Percentiles rank a stretch among this genome's conserved stretches.
Evolutionary conservation across 163 green algal genomes (phyloP).

Genomic region (Chlorella variabilis): DNA sequence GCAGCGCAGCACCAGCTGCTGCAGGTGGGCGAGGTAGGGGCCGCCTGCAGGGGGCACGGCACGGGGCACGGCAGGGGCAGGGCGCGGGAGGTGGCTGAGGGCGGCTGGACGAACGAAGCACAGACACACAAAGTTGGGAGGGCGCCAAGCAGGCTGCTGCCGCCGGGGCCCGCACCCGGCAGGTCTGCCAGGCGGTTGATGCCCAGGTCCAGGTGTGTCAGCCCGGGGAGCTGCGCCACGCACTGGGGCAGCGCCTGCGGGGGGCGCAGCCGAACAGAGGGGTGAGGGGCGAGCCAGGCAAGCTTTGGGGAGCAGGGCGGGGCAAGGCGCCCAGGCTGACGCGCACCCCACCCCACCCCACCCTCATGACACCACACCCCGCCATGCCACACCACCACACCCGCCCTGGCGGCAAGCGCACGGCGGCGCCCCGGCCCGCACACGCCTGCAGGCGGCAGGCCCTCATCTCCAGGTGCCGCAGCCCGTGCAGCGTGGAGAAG

Average conservation of each 20-base stretch:
- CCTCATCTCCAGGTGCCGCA: constrained; percentile 33
- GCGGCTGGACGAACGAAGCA: no score
- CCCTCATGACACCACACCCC: no score
- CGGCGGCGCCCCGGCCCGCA: neutral
- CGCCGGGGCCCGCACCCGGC: neutral
- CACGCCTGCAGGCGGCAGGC: constrained; percentile 16
- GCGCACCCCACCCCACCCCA: no score
- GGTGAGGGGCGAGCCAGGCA: neutral
- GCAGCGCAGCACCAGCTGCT: constrained; percentile 12
- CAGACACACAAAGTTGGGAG: no score
- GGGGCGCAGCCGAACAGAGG: neutral
- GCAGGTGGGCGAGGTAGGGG: constrained; percentile 25
- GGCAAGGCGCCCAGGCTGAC: no score
- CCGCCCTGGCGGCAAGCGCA: neutral
- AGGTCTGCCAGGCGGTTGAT: constrained; percentile 37
- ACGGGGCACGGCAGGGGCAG: no score
- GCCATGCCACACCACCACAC: no score
- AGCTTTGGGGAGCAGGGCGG: no score
- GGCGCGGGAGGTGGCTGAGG: no score
- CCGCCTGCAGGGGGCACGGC: neutral
- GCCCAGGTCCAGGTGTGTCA: constrained; percentile 28
- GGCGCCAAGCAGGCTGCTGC: no score
- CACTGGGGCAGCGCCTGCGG: constrained; percentile 21
- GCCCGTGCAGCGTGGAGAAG: constrained; percentile 10
- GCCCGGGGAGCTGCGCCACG: constrained; percentile 16